Conservation (phyloP, 768 basidiomycete genomes). For the Saitozyma podzolica region DNA sequence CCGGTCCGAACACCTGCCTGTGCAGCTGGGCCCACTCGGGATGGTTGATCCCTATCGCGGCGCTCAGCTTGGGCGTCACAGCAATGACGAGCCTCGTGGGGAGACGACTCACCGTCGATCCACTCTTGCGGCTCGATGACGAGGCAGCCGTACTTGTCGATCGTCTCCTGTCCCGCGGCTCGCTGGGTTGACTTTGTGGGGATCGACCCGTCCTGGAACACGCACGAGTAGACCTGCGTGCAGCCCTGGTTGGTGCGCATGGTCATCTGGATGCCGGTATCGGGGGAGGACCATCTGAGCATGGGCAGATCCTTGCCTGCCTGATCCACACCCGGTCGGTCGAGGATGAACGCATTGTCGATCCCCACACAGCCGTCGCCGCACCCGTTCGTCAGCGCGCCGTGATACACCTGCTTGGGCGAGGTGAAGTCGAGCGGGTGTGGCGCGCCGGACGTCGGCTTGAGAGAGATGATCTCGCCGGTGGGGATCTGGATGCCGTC, state of each 20-base stretch:
- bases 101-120: constrained; percentile 19
- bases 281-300: constrained; percentile 13
- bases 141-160: constrained; percentile 34
- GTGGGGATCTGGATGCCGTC: constrained; percentile 42
- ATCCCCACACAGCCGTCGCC: constrained; percentile 28
- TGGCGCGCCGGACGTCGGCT: constrained; percentile 10
- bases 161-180: constrained; percentile 6
- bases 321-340: constrained; percentile 11
- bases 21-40: constrained; percentile 31
- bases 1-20: constrained; percentile 30
- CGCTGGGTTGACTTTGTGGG: constrained; percentile 21
- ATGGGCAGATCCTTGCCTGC: constrained; percentile 9
- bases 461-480: constrained; percentile 25
- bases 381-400: constrained; percentile 20
- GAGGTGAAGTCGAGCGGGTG: constrained; percentile 29
- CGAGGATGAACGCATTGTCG: constrained; percentile 40
- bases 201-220: constrained; percentile 22
- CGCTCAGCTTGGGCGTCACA: neutral
- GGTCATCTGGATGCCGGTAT: constrained; percentile 30
- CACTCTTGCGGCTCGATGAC: constrained; percentile 38
- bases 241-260: constrained; percentile 26
- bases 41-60: constrained; percentile 17
- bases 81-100: neutral
- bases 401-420: constrained; percentile 21
- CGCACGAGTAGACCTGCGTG: constrained; percentile 31